Conservation (phyloP, 192 early-diverging fungal species). For the Dispira parvispora region DNA sequence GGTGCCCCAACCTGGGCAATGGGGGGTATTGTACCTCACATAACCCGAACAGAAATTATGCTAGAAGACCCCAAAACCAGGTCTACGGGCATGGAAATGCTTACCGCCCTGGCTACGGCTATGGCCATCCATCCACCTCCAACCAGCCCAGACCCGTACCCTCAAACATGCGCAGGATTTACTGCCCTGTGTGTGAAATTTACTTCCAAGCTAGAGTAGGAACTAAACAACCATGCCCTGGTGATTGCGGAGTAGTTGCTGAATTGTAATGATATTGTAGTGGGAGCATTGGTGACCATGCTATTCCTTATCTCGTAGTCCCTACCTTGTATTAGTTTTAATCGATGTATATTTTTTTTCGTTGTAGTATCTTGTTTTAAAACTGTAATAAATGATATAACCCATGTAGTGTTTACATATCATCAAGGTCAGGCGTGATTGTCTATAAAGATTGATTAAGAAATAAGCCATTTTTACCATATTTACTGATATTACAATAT, state of each 20-base stretch:
- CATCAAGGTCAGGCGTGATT: not conserved
- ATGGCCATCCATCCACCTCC: no score
- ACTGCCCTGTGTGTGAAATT: not conserved
- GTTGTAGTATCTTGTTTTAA: not conserved
- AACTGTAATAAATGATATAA: not conserved
- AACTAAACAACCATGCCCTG: not conserved
- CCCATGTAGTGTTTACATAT: not conserved
- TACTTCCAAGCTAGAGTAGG: not conserved
- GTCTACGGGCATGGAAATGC: no score
- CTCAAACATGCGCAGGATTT: not conserved
- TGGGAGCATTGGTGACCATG: not conserved
- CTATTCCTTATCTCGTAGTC: not conserved
- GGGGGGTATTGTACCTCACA: no score
- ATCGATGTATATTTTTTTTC: not conserved
- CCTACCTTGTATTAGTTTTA: not conserved
- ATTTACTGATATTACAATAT: no score
- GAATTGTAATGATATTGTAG: not conserved
- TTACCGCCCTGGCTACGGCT: no score
- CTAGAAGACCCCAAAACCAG: no score
- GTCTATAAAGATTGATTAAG: not conserved
- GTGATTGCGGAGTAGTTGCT: not conserved
- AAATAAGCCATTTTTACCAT: no score
- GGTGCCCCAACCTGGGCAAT: no score
- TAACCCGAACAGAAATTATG: no score
- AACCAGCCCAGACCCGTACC: no score